Evolutionary conservation across 805 yeast genomes (phyloP).

Genomic region (Starmerella roubikii): DNA sequence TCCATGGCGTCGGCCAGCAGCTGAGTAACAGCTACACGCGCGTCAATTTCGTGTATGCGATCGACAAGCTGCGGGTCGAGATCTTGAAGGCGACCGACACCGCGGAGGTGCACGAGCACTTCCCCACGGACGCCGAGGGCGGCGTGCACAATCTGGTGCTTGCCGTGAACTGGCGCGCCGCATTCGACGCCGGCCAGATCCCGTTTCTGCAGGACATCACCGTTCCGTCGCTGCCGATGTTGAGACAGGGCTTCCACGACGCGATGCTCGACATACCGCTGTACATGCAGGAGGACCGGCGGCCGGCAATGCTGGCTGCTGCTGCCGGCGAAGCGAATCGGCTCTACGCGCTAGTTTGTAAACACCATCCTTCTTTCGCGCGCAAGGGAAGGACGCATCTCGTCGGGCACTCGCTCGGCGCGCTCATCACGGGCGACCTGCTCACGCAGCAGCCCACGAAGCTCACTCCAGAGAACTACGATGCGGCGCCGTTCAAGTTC

Average conservation of each 20-base stretch:
- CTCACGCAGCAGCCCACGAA: slow-evolving; percentile 33
- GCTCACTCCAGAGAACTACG: slow-evolving; percentile 18
- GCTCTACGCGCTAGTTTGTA: slow-evolving; percentile 45
- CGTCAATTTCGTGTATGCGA: slow-evolving; percentile 71
- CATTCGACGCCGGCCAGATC: slow-evolving; percentile 26
- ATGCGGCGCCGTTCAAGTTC: slow-evolving; percentile 40
- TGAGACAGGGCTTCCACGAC: slow-evolving; percentile 69
- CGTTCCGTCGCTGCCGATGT: slow-evolving; percentile 59
- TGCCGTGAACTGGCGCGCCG: slow-evolving; percentile 86
- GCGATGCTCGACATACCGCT: slow-evolving; percentile 70
- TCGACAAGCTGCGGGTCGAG: slow-evolving; percentile 28
- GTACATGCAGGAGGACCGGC: slow-evolving; percentile 56
- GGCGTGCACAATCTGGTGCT: slow-evolving; percentile 28
- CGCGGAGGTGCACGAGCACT: slow-evolving; percentile 15
- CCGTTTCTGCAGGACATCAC: slow-evolving; percentile 63
- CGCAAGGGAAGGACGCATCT: slow-evolving; percentile 39
- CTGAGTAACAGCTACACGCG: slow-evolving; percentile 67
- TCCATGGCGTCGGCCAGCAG: slow-evolving; percentile 92
- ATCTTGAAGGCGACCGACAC: slow-evolving; percentile 22
- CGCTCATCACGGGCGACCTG: slow-evolving; percentile 69
- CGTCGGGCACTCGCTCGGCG: slow-evolving; percentile 80
- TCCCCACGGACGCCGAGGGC: slow-evolving; percentile 1
- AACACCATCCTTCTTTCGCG: slow-evolving; percentile 55
- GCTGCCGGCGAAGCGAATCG: slow-evolving; percentile 62
- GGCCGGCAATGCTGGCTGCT: slow-evolving; percentile 46